A percentile compares a stretch with the other conserved stretches of the same genome.
phyloP scores from a whole-genome alignment of 1,284 basidiomycete genomes.

The Fomitiporia mediterranea region DNA sequence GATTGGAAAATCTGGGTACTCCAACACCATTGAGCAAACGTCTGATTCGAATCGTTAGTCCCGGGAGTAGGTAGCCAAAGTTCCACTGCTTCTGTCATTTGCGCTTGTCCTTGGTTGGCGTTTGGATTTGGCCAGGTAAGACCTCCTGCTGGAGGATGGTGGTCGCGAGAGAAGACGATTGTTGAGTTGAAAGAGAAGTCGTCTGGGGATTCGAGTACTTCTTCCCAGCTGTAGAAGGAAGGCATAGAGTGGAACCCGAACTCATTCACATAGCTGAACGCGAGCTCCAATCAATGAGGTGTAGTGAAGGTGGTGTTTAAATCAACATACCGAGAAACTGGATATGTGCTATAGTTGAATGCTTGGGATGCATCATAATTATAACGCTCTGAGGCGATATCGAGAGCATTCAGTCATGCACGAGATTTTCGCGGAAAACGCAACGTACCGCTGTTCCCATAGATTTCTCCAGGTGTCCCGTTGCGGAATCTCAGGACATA shows the following conservation, averaged over 20 bases:
- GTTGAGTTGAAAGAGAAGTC: constrained; percentile 59
- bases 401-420: not conserved
- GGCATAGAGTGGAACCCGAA: constrained; percentile 68
- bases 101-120: constrained; percentile 47
- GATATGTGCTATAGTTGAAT: constrained; percentile 54
- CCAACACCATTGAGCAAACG: constrained; percentile 58
- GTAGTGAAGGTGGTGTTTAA: not conserved
- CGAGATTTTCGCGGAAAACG: not conserved
- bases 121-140: constrained; percentile 57
- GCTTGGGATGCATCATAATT: constrained; percentile 52
- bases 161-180: constrained; percentile 53
- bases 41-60: constrained; percentile 49
- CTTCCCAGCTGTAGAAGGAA: constrained; percentile 59
- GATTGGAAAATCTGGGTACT: constrained; percentile 56
- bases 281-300: not conserved
- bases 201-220: constrained; percentile 45
- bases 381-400: constrained; percentile 40
- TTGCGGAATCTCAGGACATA: constrained; percentile 51
- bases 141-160: constrained; percentile 52
- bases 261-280: constrained; percentile 51
- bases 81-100: constrained; percentile 50
- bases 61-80: constrained; percentile 49
- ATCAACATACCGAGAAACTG: constrained; percentile 39
- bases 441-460: constrained; percentile 49
- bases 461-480: constrained; percentile 46